Evolutionary conservation across 2,329 filamentous ascomycete genomes (phyloP), one percentile per base, ranked within the genome.

Genomic region (Fusarium annulatum): DNA sequence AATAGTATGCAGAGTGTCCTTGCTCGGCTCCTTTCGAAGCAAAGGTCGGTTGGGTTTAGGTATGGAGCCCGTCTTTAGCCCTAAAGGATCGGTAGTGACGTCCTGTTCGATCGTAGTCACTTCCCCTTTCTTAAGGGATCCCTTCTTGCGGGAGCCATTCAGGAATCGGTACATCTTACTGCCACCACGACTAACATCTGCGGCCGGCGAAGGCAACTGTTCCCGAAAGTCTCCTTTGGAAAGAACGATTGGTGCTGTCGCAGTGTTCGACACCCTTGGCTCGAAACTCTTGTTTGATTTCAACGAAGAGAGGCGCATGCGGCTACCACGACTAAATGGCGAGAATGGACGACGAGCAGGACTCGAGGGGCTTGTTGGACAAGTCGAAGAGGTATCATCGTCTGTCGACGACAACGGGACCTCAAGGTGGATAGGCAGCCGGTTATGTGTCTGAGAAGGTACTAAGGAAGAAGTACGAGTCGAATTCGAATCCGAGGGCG

Each of bases 1-100:
- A 23, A 88, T 87, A 2, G 86, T 88, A 58, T 85, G 85, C 33
- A 88, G 76, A 0, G 85, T 86, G 33, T 87, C 86, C 70, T 84
- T 83, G 74, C 84, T 87, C n/a, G 81, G 74, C 38, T 85, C 82
- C 1, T 80, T 78, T 49, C 81, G 83, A 51, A 86, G 72, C 10
- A 79, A 76, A 16, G 84, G 71, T 45, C 81, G 81, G 69, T 82
- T 84, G 3, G 81, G 79, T 19, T 80, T 77, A 55, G 80, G 75
- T 1, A 82, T 80, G 26, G 81, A 46, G 23, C 52, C 43, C 15
- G 43, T 26, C 15, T 64, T 48, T 30, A 68, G 57, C 16, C 64
- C 61, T 12, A 65, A 38, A 49, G 81, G 77, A 36, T 82, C 80
- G 34, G 72, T 74, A 9, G 84, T 81, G 16, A 84, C 45, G 36